Percentiles rank a stretch among this genome's conserved stretches.
Conservation (phyloP, 306 rosid species). For the Crataegus laevigata region DNA sequence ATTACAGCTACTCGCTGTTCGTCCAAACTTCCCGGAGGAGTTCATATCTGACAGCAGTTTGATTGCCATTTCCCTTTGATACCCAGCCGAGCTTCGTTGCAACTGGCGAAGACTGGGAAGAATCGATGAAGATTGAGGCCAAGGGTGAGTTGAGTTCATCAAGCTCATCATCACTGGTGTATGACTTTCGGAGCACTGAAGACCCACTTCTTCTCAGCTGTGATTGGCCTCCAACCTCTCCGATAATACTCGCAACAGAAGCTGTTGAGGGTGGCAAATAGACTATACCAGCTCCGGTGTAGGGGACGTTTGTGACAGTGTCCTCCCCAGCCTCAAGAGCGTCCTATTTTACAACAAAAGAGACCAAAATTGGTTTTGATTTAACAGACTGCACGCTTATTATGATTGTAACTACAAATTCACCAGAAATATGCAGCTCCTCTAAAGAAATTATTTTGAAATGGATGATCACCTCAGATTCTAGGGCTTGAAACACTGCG, state of each 20-base stretch:
- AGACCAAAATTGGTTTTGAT: neutral
- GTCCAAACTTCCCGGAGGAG: conserved; percentile 83
- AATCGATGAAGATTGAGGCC: conserved; percentile 41
- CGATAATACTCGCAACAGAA: conserved; percentile 39
- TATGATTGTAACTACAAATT: neutral
- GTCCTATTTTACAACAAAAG: conserved; percentile 39
- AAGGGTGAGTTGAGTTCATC: conserved; percentile 82
- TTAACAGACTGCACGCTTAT: neutral
- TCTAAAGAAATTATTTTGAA: neutral
- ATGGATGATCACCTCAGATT: conserved; percentile 44
- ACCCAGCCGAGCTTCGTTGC: conserved; percentile 37
- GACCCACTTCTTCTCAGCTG: conserved; percentile 76
- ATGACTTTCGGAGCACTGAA: conserved; percentile 67
- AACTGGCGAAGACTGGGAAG: conserved; percentile 28
- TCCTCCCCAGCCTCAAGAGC: conserved; percentile 42
- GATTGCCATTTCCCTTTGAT: conserved; percentile 31
- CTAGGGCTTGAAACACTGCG: conserved; percentile 60
- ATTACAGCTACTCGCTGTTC: conserved; percentile 42
- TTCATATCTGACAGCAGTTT: conserved; percentile 61
- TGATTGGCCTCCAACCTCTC: conserved; percentile 49
- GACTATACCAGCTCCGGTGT: conserved; percentile 53
- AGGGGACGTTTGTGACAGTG: conserved; percentile 51
- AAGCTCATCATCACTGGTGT: conserved; percentile 93
- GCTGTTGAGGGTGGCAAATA: conserved; percentile 63
- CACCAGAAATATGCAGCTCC: neutral